Percentiles rank a stretch among this genome's conserved stretches.
Evolutionary conservation across 371 early-diverging fungal species (phyloP).

Genomic region (Chytridium lagenaria): DNA sequence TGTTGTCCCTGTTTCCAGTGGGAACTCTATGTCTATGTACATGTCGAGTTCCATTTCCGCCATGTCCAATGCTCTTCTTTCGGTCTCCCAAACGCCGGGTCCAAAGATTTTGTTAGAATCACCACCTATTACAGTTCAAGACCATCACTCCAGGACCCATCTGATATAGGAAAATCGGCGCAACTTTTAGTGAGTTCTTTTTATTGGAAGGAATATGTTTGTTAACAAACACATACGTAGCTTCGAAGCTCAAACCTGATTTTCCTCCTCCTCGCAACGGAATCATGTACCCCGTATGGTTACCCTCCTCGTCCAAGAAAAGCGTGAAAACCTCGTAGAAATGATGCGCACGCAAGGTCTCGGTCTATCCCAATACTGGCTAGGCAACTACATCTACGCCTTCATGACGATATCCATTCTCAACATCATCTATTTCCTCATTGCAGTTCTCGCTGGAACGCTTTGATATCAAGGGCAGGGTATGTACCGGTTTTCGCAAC

Average conservation of each 20-base stretch:
- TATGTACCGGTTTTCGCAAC: constrained; percentile 7
- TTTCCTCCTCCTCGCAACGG: constrained; percentile 35
- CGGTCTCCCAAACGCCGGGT: too few relatives aligned
- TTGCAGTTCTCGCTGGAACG: constrained; percentile 7
- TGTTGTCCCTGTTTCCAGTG: too few relatives aligned
- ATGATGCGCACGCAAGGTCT: constrained; percentile 25
- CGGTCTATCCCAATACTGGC: constrained; percentile 31
- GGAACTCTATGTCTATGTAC: too few relatives aligned
- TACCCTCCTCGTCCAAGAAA: constrained; percentile 35
- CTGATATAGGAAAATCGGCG: too few relatives aligned
- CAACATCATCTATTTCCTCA: constrained; percentile 25
- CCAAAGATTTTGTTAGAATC: too few relatives aligned
- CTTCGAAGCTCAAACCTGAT: constrained; percentile 13
- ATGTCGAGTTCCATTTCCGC: too few relatives aligned
- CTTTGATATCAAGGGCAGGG: constrained; percentile 8
- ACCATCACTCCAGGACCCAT: too few relatives aligned
- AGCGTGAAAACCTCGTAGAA: constrained; percentile 38
- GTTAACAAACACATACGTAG: too few relatives aligned
- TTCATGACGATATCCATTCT: constrained; percentile 24
- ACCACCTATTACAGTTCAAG: too few relatives aligned
- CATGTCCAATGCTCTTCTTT: too few relatives aligned
- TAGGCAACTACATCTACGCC: constrained; percentile 37
- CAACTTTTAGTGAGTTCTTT: too few relatives aligned
- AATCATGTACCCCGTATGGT: constrained; percentile 39
- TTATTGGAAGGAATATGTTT: too few relatives aligned